Evolutionary conservation across 1,139 yeast species (phyloP), one percentile per base, ranked within the genome.

Genomic region (Candida glucosophila): DNA sequence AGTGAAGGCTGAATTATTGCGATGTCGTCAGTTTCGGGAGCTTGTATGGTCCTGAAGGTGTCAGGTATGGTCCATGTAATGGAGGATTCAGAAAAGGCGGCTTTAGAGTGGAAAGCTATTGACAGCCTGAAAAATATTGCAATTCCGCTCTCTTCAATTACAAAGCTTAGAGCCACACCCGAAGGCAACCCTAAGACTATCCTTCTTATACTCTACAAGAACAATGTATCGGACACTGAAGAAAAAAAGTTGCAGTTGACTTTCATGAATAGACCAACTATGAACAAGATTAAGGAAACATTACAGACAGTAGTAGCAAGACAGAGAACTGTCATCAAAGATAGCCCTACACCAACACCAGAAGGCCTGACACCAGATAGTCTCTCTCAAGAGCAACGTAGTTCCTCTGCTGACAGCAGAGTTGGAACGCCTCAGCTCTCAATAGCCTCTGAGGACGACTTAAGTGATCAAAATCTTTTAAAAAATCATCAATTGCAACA

Each of bases 401-500:
- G 12, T 7, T n/a, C n/a, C n/a, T n/a, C n/a, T n/a, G n/a, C n/a
- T n/a, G n/a, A n/a, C n/a, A n/a, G n/a, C n/a, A 22, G 5, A 24
- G 19, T 12, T 11, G 7, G 11, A 10, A 12, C 17, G 19, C 20
- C 31, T 8, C 38, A 49, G 21, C 37, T 54, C 22, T 48, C 52
- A 10, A 55, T 52, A 15, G 37, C 30, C 29, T 35, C 36, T 19
- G 49, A 49, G 2, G 49, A 48, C 5, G 42, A 61, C 7, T 43
- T 64, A 11, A 47, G 60, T 4, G 68, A 62, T 32, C 49, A 53
- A 12, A 52, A 40, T 26, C 50, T 85, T 27, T 56, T 85, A 33
- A 70, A 73, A 29, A 85, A 90, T 47, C 67, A 74, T 25, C 77
- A 73, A 28, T 59, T 90, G 17, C 98, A 90, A 43, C 93, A 86